Base-by-base conservation (phyloP, 2,329 filamentous ascomycete genomes). In the Claviceps africana region DNA sequence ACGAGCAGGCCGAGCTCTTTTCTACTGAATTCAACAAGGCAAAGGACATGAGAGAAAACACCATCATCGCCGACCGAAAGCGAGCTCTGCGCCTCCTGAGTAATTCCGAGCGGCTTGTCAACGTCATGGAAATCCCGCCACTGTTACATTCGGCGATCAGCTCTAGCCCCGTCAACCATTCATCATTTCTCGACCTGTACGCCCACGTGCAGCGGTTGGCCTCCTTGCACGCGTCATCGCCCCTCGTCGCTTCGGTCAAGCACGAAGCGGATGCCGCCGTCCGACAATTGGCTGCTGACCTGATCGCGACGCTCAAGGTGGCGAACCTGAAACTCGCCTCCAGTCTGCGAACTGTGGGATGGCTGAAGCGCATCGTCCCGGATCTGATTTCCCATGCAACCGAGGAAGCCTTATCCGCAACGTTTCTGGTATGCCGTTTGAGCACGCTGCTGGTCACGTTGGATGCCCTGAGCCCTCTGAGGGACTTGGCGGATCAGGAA, bases 161-260 rank as follows among this genome's bases (percentile, higher is more conserved):
- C 3, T 70, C 77, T 1, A 75, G 68, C 4, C 74, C 81, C 4
- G 79, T 82, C 55, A 94, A 88, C 59, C 95, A 96, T 71, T 84
- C 89, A 2, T 87, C 88, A 0, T 90, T 90, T 0, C 74, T 98
- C 35, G 93, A 98, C 66, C 76, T 98, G 2, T 86, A 95, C 63
- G 85, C 87, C n/a, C 93, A 97, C 65, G 93, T 96, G 63, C 87
- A 88, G 59, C 81, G 93, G 8, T 74, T 98, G 6, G 82, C 89
- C 55, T 81, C 82, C 0, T 73, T 97, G 30, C 95, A 96, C 64
- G 86, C 90, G 0, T 74, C 83, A 50, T 95, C 89, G 0, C 72
- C 78, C 0, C 72, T 97, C 44, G 78, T 97, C 28, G 74, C 75
- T 19, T 83, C 85, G 25, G 83, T 97, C 21, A 76, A 82, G 10